These are phyloP conservation scores for Trichoderma cornu-damae DNA, from an alignment of 2,329 filamentous ascomycete species.

Conservation along the genomic window DNA sequence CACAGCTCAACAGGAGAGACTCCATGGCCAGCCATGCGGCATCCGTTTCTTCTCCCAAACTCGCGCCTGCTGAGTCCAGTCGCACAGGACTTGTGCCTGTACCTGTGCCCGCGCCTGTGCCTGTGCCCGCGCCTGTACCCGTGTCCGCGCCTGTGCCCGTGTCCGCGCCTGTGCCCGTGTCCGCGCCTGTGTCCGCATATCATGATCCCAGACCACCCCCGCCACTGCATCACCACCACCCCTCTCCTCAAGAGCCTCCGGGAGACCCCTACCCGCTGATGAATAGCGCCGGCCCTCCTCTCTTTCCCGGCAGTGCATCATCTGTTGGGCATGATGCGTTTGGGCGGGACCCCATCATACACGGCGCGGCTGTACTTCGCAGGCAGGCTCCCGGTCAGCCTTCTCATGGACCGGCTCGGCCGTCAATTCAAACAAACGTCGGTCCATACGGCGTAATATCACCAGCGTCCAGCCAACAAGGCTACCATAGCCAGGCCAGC, in stretches of 20 bases:
- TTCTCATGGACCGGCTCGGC: conserved; percentile 37
- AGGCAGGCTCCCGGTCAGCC: conserved; percentile 30
- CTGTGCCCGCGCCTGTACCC: conserved; percentile 35
- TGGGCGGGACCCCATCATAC: conserved; percentile 1
- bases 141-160: conserved; percentile 28
- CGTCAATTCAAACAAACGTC: conserved; percentile 44
- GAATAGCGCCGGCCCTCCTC: conserved; percentile 38
- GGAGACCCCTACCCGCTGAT: conserved; percentile 46
- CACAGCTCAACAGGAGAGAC: conserved; percentile 70
- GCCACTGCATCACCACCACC: conserved; percentile 44
- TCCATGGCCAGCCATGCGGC: conserved; percentile 36
- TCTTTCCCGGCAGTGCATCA: conserved; percentile 25
- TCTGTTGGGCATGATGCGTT: conserved; percentile 9
- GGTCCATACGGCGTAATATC: conserved; percentile 49
- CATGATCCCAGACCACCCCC: conserved; percentile 34
- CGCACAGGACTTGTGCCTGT: conserved; percentile 31
- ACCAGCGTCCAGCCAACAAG: conserved; percentile 46
- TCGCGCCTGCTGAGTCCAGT: conserved; percentile 46
- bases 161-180: neutral
- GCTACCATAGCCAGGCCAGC: conserved; percentile 43
- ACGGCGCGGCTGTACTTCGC: conserved; percentile 24
- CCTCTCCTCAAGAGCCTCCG: conserved; percentile 41
- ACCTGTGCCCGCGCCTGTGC: conserved; percentile 33
- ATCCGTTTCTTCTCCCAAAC: conserved; percentile 25
- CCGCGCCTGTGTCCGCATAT: neutral